These are phyloP conservation scores for Thyridium curvatum DNA, from an alignment of 2,329 filamentous ascomycete species.

Conservation along the genomic window DNA sequence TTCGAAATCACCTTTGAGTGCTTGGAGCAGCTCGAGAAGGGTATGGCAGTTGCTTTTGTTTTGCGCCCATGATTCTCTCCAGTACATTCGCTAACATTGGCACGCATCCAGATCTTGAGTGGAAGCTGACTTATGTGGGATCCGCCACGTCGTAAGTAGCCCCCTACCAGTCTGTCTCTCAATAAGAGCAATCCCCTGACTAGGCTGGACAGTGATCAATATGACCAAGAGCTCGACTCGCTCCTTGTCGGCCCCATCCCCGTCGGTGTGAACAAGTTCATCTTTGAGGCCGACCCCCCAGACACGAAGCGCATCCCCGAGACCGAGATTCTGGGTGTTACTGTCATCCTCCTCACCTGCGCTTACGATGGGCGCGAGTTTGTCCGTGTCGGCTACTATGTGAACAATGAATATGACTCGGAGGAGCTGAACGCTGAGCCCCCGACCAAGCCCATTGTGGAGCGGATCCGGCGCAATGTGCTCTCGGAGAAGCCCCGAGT, in stretches of 20 bases:
- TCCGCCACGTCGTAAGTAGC: constrained; percentile 85
- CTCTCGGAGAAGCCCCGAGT: constrained; percentile 96
- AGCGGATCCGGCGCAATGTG: constrained; percentile 87
- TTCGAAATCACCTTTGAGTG: constrained; percentile 99
- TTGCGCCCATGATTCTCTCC: not conserved
- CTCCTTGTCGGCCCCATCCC: constrained; percentile 96
- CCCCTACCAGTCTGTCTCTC: not conserved
- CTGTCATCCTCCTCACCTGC: constrained; percentile 92
- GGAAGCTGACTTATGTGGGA: constrained; percentile 98
- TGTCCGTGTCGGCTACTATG: constrained; percentile 96
- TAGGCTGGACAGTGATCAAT: constrained; percentile 66
- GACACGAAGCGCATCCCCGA: constrained; percentile 87
- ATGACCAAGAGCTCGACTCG: constrained; percentile 96
- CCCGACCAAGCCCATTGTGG: constrained; percentile 84
- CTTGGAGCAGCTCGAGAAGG: constrained; percentile 88
- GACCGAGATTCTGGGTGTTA: constrained; percentile 93
- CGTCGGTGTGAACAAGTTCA: constrained; percentile 95
- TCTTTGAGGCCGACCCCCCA: constrained; percentile 92
- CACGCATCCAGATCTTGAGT: constrained; percentile 77
- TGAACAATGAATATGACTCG: constrained; percentile 97
- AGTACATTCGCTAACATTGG: not conserved
- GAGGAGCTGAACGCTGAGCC: constrained; percentile 86
- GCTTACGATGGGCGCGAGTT: constrained; percentile 96
- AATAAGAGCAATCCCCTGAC: not conserved
- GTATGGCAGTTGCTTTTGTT: constrained; percentile 49